Conservation (phyloP, 2,329 filamentous ascomycete species). For the Periconia sp. region DNA sequence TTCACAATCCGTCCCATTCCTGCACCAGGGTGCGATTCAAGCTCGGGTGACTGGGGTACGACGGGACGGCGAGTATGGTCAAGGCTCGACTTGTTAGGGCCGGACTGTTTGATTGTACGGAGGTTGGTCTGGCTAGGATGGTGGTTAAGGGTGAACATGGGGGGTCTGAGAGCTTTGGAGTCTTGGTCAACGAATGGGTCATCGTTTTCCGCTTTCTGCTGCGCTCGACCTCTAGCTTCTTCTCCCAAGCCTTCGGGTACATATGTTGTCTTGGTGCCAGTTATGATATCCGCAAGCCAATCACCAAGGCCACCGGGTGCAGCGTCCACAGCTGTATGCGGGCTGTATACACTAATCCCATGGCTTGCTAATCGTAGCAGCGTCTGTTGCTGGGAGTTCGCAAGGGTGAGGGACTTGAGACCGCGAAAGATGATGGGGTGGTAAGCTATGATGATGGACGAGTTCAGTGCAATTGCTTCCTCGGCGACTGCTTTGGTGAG, state of each 20-base stretch:
- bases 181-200: slow-evolving; percentile 43
- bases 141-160: slow-evolving; percentile 49
- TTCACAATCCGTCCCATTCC: slow-evolving; percentile 64
- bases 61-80: slow-evolving; percentile 58
- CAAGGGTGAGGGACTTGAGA: slow-evolving; percentile 82
- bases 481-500: slow-evolving; percentile 85
- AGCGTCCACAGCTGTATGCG: slow-evolving; percentile 92
- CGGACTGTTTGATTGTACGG: slow-evolving; percentile 33
- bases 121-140: slow-evolving; percentile 50
- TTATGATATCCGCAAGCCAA: slow-evolving; percentile 88
- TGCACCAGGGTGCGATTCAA: slow-evolving; percentile 50
- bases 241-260: slow-evolving; percentile 5
- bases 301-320: slow-evolving; percentile 83
- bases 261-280: slow-evolving; percentile 51
- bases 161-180: slow-evolving; percentile 31
- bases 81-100: slow-evolving; percentile 15
- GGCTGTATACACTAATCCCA: slow-evolving; percentile 93
- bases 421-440: slow-evolving; percentile 97
- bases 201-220: slow-evolving; percentile 15
- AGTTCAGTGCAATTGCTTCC: slow-evolving; percentile 78
- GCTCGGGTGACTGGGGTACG: slow-evolving; percentile 47
- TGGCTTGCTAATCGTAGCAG: slow-evolving; percentile 79
- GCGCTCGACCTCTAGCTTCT: slow-evolving; percentile 3
- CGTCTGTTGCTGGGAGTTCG: slow-evolving; percentile 82
- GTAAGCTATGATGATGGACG: slow-evolving; percentile 84